Evolutionary conservation across 805 yeast species (phyloP), one percentile per base, ranked within the genome.

Genomic region (Saccharomycopsis fibuligera): DNA sequence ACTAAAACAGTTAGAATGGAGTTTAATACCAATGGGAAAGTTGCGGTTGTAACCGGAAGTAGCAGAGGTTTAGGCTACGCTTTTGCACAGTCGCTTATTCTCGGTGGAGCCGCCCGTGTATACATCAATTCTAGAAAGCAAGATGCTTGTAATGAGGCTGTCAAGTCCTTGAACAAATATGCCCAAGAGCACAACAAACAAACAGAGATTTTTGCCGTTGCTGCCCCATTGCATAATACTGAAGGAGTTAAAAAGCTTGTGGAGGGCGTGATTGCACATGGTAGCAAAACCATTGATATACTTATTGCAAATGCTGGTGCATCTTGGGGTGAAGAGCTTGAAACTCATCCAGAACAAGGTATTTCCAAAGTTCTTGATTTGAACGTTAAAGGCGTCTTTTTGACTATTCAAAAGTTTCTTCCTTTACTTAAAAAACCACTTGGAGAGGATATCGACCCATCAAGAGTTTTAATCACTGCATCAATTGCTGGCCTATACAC

Each of bases 271-370:
- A 61, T 64, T 49, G 60, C 59, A 19, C 73, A 75, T 23, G 61
- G 62, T 16, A 64, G 61, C 44, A 23, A 58, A 12, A 68, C 71
- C 57, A 70, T 83, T 33, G 79, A 83, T 62, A 80, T 83, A 52
- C 69, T 83, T 54, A 70, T 81, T 57, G 86, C 89, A 43, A 84
- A 83, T 58, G 90, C 91, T 4, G 91, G 91, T 27, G 88, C 89
- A 6, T 66, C 83, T 12, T 83, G 90, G 90, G 90, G 89, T 17
- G 81, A 78, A 1, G 76, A 76, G 10, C 62, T 84, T 43, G 79
- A 70, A 35, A 64, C 66, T 9, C 89, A 84, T 58, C 78, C 86
- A 2, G 78, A 77, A 25, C 52, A 65, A 3, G 87, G 86, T 1
- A 62, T 83, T 55, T 76, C 73, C 55, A 82, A 82, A 61, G 83